phyloP scores from a whole-genome alignment of 306 rosid species.

The Corylus heterophylla region DNA sequence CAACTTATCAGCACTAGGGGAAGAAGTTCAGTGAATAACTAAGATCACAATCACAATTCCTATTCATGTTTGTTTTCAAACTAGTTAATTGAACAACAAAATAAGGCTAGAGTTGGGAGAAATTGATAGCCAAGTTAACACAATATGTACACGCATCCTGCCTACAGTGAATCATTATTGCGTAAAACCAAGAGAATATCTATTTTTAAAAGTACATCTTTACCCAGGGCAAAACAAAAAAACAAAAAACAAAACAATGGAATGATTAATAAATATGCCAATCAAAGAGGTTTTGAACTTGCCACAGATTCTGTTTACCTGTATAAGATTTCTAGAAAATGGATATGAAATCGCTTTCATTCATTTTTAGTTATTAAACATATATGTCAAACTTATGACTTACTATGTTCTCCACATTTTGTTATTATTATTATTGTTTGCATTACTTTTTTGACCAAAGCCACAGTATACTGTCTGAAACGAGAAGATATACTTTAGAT shows the following conservation, averaged over 20 bases:
- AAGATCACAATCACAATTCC: conserved; percentile 3
- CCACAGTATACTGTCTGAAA: background rate
- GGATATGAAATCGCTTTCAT: background rate
- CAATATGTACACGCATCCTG: conserved; percentile 2
- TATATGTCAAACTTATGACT: background rate
- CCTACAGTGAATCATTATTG: conserved; percentile 10
- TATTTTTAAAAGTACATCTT: background rate
- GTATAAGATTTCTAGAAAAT: background rate
- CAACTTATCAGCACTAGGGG: background rate
- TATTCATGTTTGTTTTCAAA: background rate
- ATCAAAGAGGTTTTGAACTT: background rate
- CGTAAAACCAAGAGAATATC: background rate
- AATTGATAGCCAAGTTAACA: background rate
- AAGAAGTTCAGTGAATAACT: conserved; percentile 8
- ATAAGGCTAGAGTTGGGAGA: background rate
- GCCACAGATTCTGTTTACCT: background rate
- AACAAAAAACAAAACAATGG: background rate
- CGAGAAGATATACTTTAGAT: background rate
- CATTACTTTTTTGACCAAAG: background rate
- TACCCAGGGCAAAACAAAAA: background rate
- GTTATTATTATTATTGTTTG: background rate
- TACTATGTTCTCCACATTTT: background rate
- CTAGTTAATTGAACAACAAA: background rate
- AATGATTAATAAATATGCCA: background rate
- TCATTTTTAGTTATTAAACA: background rate